Evolutionary conservation across 2,329 filamentous ascomycete genomes (phyloP), one percentile per base, ranked within the genome.

Genomic region (Fusarium robinianum): DNA sequence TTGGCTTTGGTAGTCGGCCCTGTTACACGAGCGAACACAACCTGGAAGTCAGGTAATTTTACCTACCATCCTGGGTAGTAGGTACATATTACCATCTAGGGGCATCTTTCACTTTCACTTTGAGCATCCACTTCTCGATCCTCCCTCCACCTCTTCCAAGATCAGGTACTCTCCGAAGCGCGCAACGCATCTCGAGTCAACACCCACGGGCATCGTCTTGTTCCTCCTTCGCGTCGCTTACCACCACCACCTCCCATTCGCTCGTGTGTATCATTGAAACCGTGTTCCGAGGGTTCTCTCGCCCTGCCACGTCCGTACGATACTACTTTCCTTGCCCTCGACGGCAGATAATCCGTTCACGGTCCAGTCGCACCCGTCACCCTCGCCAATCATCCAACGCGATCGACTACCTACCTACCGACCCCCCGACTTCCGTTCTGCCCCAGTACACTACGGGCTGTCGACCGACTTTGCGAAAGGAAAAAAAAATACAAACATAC

Each of bases 1-100:
- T 41, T 18, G 42, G 19, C 36, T 29, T 41, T 18, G 42, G 19
- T 32, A 37, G 33, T 39, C 52, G 29, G 36, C 47, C 48, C 40
- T n/a, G 30, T 50, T 41, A 35, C 41, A 29, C 25, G n/a, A n/a
- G n/a, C n/a, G n/a, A n/a, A n/a, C n/a, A n/a, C n/a, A n/a, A n/a
- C n/a, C n/a, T n/a, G n/a, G n/a, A n/a, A n/a, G n/a, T n/a, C n/a
- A n/a, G n/a, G n/a, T n/a, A n/a, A n/a, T n/a, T n/a, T n/a, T n/a
- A n/a, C n/a, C n/a, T n/a, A n/a, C n/a, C n/a, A n/a, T n/a, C n/a
- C n/a, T n/a, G n/a, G n/a, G n/a, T n/a, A n/a, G n/a, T n/a, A n/a
- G n/a, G n/a, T n/a, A n/a, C n/a, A n/a, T n/a, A n/a, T n/a, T n/a
- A n/a, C n/a, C n/a, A n/a, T n/a, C n/a, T n/a, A n/a, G n/a, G n/a